Conservation (phyloP, 257 asterid genomes). For the Sherardia arvensis region DNA sequence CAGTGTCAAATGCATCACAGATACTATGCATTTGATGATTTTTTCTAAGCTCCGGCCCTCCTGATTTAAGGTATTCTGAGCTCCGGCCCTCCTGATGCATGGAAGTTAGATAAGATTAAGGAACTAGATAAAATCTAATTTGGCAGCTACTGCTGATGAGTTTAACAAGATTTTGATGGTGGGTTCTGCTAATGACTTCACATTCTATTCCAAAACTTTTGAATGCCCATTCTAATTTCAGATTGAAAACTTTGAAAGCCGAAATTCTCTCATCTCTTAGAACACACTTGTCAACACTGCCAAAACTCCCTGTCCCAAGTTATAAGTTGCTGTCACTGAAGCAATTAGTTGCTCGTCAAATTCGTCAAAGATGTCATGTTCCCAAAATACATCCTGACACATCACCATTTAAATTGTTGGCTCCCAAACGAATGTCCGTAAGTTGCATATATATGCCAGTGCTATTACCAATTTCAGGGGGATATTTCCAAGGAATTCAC, state of each 20-base stretch:
- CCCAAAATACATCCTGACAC: conserved; percentile 5
- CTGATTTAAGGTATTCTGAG: neutral
- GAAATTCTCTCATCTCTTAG: neutral
- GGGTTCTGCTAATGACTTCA: neutral
- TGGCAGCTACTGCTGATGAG: conserved; percentile 2
- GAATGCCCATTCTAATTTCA: neutral
- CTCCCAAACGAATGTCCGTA: neutral
- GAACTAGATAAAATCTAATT: neutral
- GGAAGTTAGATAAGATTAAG: too few species aligned
- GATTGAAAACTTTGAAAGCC: conserved; percentile 3
- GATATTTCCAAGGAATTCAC: neutral
- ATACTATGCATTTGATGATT: neutral
- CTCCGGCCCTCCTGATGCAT: neutral
- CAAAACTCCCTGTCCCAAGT: neutral
- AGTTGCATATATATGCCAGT: neutral
- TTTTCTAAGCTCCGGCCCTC: neutral
- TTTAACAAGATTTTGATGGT: neutral
- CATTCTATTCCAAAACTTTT: conserved; percentile 3
- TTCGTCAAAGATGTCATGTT: conserved; percentile 1
- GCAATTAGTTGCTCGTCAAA: neutral
- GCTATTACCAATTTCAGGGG: conserved; percentile 2
- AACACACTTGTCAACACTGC: neutral
- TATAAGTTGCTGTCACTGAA: neutral
- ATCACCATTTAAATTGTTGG: neutral
- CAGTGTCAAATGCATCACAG: neutral